A percentile compares a stretch with the other conserved stretches of the same genome.
These are phyloP conservation scores for Tetrapisispora pingtungensis DNA, from an alignment of 805 yeast genomes.

Conservation along the genomic window DNA sequence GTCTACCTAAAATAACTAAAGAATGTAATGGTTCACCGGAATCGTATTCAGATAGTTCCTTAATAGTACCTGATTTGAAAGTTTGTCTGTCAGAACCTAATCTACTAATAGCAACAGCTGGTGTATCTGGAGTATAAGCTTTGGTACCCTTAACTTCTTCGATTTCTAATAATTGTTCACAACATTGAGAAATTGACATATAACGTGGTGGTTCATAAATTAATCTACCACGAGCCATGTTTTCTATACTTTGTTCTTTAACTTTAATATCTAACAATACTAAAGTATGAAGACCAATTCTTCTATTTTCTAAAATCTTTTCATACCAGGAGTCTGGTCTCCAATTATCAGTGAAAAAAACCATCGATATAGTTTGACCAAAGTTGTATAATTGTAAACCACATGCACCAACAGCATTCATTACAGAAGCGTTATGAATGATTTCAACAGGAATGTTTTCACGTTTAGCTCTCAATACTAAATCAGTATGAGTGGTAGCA, in stretches of 20 bases:
- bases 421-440: constrained; percentile 90
- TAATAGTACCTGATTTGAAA: constrained; percentile 76
- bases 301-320: constrained; percentile 80
- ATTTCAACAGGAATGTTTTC: constrained; percentile 66
- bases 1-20: constrained; percentile 81
- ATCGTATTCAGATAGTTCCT: constrained; percentile 70
- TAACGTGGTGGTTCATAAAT: constrained; percentile 96
- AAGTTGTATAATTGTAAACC: constrained; percentile 90
- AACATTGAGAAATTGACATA: constrained; percentile 87
- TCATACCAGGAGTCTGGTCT: constrained; percentile 92
- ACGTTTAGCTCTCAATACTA: constrained; percentile 85
- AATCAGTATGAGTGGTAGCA: constrained; percentile 95
- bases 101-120: constrained; percentile 88
- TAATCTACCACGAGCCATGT: constrained; percentile 83
- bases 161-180: constrained; percentile 76
- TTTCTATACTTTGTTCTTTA: constrained; percentile 90
- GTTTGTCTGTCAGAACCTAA: constrained; percentile 77
- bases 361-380: constrained; percentile 96
- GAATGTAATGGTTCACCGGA: constrained; percentile 94
- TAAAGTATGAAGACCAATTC: constrained; percentile 83
- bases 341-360: constrained; percentile 92
- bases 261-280: constrained; percentile 87
- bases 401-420: constrained; percentile 98
- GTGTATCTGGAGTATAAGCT: constrained; percentile 80
- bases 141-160: constrained; percentile 67